Base-by-base conservation (phyloP, 2,329 filamentous ascomycete species). In the Ceratocystis variospora region DNA sequence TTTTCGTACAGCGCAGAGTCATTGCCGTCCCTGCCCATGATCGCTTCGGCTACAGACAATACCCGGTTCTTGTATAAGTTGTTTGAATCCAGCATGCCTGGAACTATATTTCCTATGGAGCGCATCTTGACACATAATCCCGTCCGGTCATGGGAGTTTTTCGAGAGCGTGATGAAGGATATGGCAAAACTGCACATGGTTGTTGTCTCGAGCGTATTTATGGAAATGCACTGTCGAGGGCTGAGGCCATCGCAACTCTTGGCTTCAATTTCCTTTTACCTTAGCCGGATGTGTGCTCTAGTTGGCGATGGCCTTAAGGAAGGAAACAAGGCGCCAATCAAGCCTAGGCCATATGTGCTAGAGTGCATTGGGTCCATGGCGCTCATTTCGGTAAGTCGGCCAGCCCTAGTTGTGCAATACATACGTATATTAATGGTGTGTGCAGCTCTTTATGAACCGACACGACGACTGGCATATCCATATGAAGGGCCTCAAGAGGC, bases 311-410 rank as follows among this genome's bases (percentile, higher is more conserved):
- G 66, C 10, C 46, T 68, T 28, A 68, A 68, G 41, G 66, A 65
- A 15, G 66, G 66, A 17, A 61, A 68, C 55, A 64, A 68, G 33
- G 63, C 63, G 17, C 61, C 66, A 4, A 63, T 63, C 31, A 57
- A 53, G 50, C 59, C 59, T n/a, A 46, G 53, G 17, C 66, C 66
- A n/a, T 68, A 68, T 63, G 63, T 68, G 2, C 15, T 68, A 4
- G 66, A 68, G 61, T 68, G 66, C 62, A 68, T 68, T 61, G 66
- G 63, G 3, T 68, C 66, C 5, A 68, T 68, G 66, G 63, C 66
- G 1, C 65, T 68, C 37, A 68, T 68, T 22, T 59, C 63, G 44
- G 66, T 68, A 63, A 68, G 63, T 63, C 15, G n/a, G 37, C 1
- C 37, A 17, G 62, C 19, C 41, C 17, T 50, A 41, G 8, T 46